Evolutionary conservation across 371 early-diverging fungal genomes (phyloP).

Genomic region (Amoeboradix gromovi): DNA sequence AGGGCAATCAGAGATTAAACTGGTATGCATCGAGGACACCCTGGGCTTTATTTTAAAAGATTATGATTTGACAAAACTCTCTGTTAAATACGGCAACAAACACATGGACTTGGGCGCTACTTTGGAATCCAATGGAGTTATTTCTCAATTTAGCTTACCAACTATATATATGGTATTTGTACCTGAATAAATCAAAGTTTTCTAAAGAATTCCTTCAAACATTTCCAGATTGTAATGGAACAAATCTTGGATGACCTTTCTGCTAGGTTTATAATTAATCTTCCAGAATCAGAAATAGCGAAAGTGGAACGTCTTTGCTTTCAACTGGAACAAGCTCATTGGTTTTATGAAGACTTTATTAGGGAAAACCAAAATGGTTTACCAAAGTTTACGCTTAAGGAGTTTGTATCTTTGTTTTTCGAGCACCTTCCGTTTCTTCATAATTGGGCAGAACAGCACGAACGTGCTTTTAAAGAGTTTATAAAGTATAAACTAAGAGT

Average conservation of each 20-base stretch:
- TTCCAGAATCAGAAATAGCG: slow-evolving; percentile 64
- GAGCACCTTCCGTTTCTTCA: slow-evolving; percentile 57
- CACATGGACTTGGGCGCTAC: neutral
- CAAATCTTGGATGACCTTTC: slow-evolving; percentile 9
- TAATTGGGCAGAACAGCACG: slow-evolving; percentile 56
- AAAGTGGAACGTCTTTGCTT: slow-evolving; percentile 83
- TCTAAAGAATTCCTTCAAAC: no score
- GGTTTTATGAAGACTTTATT: slow-evolving; percentile 97
- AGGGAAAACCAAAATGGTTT: slow-evolving; percentile 43
- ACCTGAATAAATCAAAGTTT: neutral
- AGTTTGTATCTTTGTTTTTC: slow-evolving; percentile 39
- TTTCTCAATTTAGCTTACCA: neutral
- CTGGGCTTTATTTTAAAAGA: neutral
- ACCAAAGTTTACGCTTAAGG: slow-evolving; percentile 45
- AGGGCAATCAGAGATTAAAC: neutral
- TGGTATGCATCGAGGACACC: neutral
- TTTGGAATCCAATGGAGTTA: neutral
- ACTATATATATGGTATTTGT: neutral
- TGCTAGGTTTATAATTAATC: slow-evolving; percentile 71
- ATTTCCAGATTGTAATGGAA: no score
- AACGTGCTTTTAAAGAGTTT: slow-evolving; percentile 58
- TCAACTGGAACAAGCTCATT: slow-evolving; percentile 97
- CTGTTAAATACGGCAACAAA: neutral
- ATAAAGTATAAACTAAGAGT: slow-evolving; percentile 84
- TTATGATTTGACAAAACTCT: neutral